phyloP scores from a whole-genome alignment of 208 protist genomes.

The Acanthamoeba pearcei region DNA sequence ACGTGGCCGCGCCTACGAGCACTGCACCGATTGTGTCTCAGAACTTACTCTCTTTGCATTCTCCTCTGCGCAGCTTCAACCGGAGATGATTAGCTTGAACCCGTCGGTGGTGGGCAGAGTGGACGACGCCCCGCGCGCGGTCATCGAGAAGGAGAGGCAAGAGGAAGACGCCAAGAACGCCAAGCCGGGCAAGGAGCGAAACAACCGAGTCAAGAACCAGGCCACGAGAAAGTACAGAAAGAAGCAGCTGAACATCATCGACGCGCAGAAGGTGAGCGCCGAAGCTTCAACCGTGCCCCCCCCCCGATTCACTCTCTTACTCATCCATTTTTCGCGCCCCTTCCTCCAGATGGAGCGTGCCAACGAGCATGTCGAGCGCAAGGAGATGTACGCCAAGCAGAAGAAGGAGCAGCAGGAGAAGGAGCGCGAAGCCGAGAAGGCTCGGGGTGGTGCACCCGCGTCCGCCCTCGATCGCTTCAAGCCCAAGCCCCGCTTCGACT shows the following conservation, averaged over 20 bases:
- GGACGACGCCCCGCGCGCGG: constrained; percentile 35
- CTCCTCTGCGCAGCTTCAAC: constrained; percentile 79
- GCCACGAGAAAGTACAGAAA: constrained; percentile 51
- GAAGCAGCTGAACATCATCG: constrained; percentile 73
- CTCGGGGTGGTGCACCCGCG: constrained; percentile 1
- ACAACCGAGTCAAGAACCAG: constrained; percentile 73
- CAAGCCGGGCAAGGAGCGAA: neutral
- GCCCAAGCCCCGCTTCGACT: constrained; percentile 58
- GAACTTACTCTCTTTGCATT: neutral
- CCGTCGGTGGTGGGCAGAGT: constrained; percentile 82
- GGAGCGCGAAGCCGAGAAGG: neutral
- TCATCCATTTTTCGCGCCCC: neutral
- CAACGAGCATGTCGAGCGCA: constrained; percentile 27
- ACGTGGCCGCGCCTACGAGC: neutral
- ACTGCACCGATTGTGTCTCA: neutral
- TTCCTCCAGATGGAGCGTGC: neutral
- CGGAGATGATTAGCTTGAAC: constrained; percentile 90
- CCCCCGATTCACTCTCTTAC: neutral
- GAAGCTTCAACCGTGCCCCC: neutral
- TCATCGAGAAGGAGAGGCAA: constrained; percentile 61
- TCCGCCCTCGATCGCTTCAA: constrained; percentile 62
- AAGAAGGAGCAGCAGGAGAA: neutral
- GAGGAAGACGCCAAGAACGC: constrained; percentile 31
- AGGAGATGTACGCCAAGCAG: constrained; percentile 59
- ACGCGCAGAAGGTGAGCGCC: constrained; percentile 2